Base-by-base conservation (phyloP, 371 early-diverging fungal species). In the Syncephalastrum racemosum region DNA sequence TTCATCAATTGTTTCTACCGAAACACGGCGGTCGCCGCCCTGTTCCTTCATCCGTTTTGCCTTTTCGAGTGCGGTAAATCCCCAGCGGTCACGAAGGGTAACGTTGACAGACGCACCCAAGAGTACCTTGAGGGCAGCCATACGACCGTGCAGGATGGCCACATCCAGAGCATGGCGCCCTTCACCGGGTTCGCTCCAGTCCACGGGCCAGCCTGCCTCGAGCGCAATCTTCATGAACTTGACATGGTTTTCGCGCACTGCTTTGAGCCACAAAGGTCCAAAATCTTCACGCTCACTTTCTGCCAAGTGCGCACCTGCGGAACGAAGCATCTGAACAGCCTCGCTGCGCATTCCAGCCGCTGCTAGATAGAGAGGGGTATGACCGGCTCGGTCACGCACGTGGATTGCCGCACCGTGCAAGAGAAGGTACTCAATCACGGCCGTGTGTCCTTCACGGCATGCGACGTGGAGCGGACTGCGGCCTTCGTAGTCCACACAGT, bases 381-480 rank as follows among this genome's bases (percentile, higher is more conserved):
- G 97, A 0, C 95, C 93, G 20, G 80, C 79, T 27, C 87, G 79
- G 72, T 97, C 97, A n/a, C 93, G 86, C 16, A 87, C 79, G 68
- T 98, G 97, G n/a, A 97, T 90, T 39, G 88, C 88, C 3, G 96
- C 94, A 1, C 98, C 98, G 52, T 90, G 86, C 19, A 77, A 63
- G 12, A 97, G 68, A 49, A 97, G 66, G 56, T 87, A 92, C 48
- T 90, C 82, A 0, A 89, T 89, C 15, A 86, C 80, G 1, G 77
- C 76, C 4, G 81, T 59, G 53, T 93, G 85, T 7, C 92, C 91
- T 36, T 90, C 89, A 6, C 87, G 74, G 54, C 90, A 86, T 0
- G 96, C 96, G n/a, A 94, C 81, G 63, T 96, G 96, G 56, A 90
- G 68, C 1, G 91, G 91, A 1, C 90, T 86, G 39, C 90, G 80